Evolutionary conservation across 2,329 filamentous ascomycete genomes (phyloP), one percentile per base, ranked within the genome.

Genomic region (Emergomyces africanus): DNA sequence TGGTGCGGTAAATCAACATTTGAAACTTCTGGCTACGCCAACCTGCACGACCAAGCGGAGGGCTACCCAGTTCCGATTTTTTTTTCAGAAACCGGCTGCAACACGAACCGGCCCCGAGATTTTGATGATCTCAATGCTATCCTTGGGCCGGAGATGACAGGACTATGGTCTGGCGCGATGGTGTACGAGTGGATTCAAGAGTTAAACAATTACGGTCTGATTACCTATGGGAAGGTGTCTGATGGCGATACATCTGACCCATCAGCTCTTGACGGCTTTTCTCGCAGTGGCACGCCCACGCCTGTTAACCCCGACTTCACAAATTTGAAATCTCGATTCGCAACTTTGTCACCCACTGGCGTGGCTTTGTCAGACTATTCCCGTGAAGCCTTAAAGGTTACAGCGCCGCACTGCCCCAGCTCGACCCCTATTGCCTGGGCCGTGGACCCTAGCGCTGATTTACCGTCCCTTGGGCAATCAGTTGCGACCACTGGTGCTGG

Each of bases 161-260:
- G 79, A 60, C 80, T 78, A 33, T 86, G 82, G 79, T 90, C 87
- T 57, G 90, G 90, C 58, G 80, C 88, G 57, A 90, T 95, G 63
- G 79, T 95, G 64, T 95, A 95, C 73, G 89, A 95, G 70, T 95
- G 90, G 90, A 89, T 95, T 63, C 77, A 92, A 69, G 90, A 95
- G 72, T 77, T 81, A 56, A 95, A 95, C 72, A 74, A 89, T 67
- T 95, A 95, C 71, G 90, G 90, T 44, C 78, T 95, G 41, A 81
- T 95, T 66, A 84, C 80, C 23, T 95, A 95, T 69, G 88, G 87
- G 0, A 59, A 59, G 33, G n/a, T n/a, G 23, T 75, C 81, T 3
- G 72, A 77, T n/a, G 79, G 78, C 12, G 78, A 78, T 41, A 74
- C 79, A 2, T 81, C 79, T 9, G 81, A 80, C n/a, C 77, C 80